phyloP scores from a whole-genome alignment of 176 grass and related monocot species.

The Zizania latifolia region DNA sequence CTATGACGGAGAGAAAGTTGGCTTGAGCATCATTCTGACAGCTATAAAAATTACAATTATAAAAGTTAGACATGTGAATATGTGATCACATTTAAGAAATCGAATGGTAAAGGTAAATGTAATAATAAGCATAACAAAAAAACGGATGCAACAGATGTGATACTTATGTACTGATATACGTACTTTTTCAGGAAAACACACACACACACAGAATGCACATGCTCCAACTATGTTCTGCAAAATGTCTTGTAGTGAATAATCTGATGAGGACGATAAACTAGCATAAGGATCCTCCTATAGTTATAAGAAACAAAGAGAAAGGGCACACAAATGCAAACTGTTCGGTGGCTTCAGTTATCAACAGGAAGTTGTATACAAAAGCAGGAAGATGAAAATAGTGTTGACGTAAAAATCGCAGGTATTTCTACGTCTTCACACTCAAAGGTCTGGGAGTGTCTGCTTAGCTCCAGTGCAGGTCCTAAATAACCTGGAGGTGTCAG shows the following conservation, averaged over 20 bases:
- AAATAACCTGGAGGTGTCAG: too few species aligned
- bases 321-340: neutral
- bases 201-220: neutral
- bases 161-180: neutral
- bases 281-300: neutral
- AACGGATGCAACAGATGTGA: neutral
- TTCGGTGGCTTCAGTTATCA: too few species aligned
- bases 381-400: too few species aligned
- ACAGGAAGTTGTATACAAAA: too few species aligned
- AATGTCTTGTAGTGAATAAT: neutral
- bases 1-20: too few species aligned
- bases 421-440: too few species aligned
- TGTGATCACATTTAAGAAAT: neutral
- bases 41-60: conserved; percentile 6
- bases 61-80: neutral
- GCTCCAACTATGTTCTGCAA: neutral
- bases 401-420: too few species aligned
- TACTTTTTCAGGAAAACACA: neutral
- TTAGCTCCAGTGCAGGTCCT: too few species aligned
- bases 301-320: neutral
- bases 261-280: neutral
- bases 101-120: neutral
- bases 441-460: too few species aligned
- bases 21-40: neutral
- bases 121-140: neutral